Percentiles rank a stretch among this genome's conserved stretches.
These are phyloP conservation scores for Flaveria ramosissima DNA, from an alignment of 129 eudicot genomes.

Conservation along the genomic window DNA sequence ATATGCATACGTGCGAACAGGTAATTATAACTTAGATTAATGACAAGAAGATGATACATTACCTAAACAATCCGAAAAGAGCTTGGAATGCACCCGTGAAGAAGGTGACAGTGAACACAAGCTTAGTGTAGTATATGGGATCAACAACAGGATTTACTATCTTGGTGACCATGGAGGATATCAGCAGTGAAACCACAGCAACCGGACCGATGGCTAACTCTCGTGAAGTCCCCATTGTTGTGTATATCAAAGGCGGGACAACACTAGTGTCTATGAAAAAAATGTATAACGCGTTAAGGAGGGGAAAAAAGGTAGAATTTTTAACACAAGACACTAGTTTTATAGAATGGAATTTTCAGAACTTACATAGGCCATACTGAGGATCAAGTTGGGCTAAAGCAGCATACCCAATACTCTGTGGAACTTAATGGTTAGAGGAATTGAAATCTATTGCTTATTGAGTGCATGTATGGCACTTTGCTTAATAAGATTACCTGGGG, in stretches of 20 bases:
- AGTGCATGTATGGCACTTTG: not conserved
- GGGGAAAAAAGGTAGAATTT: not conserved
- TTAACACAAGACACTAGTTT: not conserved
- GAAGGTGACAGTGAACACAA: constrained; percentile 81
- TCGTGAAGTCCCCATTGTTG: constrained; percentile 86
- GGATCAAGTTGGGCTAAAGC: constrained; percentile 82
- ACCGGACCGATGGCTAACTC: constrained; percentile 93
- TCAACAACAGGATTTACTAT: constrained; percentile 56
- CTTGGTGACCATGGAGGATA: constrained; percentile 59
- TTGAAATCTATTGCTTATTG: not conserved
- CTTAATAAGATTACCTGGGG: constrained; percentile 56
- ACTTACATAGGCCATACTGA: constrained; percentile 86
- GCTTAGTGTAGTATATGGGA: constrained; percentile 56
- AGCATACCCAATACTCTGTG: constrained; percentile 82
- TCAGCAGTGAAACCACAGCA: constrained; percentile 78
- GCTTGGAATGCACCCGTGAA: constrained; percentile 74
- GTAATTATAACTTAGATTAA: too few relatives aligned
- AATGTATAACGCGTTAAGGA: not conserved
- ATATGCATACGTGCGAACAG: too few relatives aligned
- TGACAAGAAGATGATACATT: not conserved
- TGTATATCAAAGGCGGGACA: constrained; percentile 83
- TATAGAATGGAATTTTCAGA: not conserved
- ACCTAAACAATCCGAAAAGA: constrained; percentile 80
- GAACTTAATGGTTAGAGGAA: not conserved
- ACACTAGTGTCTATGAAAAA: constrained; percentile 62